Evolutionary conservation across 441 rosid species (phyloP), one percentile per base, ranked within the genome.

Genomic region (Aquilaria agallochum): DNA sequence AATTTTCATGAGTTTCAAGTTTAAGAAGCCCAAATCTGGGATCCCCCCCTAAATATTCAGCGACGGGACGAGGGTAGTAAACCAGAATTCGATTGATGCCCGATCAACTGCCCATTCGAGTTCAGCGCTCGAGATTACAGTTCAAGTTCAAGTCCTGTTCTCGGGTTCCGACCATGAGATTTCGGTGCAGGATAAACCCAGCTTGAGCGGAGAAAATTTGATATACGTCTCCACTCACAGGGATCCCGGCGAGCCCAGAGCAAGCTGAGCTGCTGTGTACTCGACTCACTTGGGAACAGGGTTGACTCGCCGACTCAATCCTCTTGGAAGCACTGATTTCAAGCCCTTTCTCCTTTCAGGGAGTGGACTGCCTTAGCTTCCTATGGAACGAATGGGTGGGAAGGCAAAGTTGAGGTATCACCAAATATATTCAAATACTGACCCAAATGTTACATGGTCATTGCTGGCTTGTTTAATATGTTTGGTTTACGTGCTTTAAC

Each of bases 311-410:
- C 44, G 98, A 32, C 78, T 89, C 47, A 86, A 91, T 0, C 98
- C 95, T 2, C 50, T 32, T 10, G 89, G 87, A 4, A 14, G 86
- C n/a, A 93, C 96, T 8, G 98, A 92, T 73, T 92, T 83, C 49
- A 86, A 95, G 67, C 98, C 98, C 0, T 89, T 11, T 87, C 92
- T 5, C 98, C 94, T 0, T 86, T 91, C 2, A 96, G 98, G 9
- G 59, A 64, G 14, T 78, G 72, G 78, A 89, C 98, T 0, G 95
- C 96, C 0, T 95, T 87, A 59, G 92, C 95, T n/a, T 92, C 95
- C 0, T 89, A 87, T 40, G 98, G 90, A 13, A 80, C 70, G 67
- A 62, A 54, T 27, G 92, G 89, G 0, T 92, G 98, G 98, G 67
- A 60, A 6, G 95, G 98, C 32, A 96, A 92, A 64, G 86, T 87